Evolutionary conservation across 768 basidiomycete genomes (phyloP), one percentile per base, ranked within the genome.

Genomic region (Strobilomyces confusus): DNA sequence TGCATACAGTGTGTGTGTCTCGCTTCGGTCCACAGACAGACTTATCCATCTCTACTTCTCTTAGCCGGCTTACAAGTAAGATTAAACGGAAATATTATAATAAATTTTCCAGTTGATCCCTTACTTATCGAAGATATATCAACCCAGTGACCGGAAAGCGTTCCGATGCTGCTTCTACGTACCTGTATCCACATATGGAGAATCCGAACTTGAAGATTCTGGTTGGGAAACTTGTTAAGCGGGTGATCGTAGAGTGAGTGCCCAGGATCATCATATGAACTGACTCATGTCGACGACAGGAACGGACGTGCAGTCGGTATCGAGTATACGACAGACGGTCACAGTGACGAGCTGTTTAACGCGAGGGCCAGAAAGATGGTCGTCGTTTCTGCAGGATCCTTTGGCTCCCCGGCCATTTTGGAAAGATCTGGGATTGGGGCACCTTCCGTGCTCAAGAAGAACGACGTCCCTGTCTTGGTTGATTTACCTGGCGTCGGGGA

Each of bases 1-100:
- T 49, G 64, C 62, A 5, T 69, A 70, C n/a, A 61, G 55, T 25
- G 64, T 59, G 41, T 41, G 61, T 62, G 5, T 57, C 58, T 36
- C 2, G 23, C 64, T 46, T 14, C 22, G 4, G 5, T 15, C 8
- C 1, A 15, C 7, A 15, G 0, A 17, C 12, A 11, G 5, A 19
- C 20, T 40, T 32, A 32, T 5, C n/a, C 7, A 20, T 19, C 2
- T 19, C 3, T 11, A 1, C 9, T 23, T 44, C 13, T 30, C 23
- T 17, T 26, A 69, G 67, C 55, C 53, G 12, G 33, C 44, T 26
- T 56, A 55, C 40, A 61, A 51, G 66, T 68, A 41, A 58, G 58
- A 3, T 38, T 25, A 4, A 5, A 2, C n/a, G 6, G 15, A 42
- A n/a, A 17, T 4, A 15, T 3, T 4, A 26, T 19, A 26, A n/a